These are phyloP conservation scores for Hypoxylon sp. DNA, from an alignment of 2,329 filamentous ascomycete genomes.

Conservation along the genomic window DNA sequence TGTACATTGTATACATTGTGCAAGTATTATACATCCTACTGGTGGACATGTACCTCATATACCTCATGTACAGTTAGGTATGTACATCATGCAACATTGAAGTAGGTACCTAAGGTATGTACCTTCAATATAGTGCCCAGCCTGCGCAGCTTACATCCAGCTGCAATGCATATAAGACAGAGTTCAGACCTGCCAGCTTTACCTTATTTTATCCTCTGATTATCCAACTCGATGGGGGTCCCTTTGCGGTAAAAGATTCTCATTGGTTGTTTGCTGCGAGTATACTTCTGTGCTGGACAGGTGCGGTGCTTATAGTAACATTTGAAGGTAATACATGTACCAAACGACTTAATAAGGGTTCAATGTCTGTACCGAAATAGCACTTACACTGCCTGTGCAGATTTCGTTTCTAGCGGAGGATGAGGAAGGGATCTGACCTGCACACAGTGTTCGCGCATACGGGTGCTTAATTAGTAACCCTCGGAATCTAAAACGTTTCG, in stretches of 20 bases:
- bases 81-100: background rate
- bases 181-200: conserved; percentile 3
- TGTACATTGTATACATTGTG: too few species aligned
- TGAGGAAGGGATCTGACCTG: background rate
- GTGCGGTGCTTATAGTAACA: background rate
- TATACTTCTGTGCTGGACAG: background rate
- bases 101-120: background rate
- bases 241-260: background rate
- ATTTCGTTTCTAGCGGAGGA: background rate
- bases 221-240: background rate
- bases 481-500: conserved; percentile 45
- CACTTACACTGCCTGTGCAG: background rate
- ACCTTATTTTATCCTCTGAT: conserved; percentile 3
- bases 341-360: background rate
- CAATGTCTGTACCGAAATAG: background rate
- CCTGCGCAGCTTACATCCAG: background rate
- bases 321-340: background rate
- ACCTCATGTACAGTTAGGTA: too few species aligned
- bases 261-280: background rate
- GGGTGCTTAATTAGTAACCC: conserved; percentile 31
- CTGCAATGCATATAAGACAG: conserved; percentile 9
- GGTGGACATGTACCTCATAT: too few species aligned
- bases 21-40: too few species aligned
- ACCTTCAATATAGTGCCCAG: background rate
- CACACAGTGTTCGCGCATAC: conserved; percentile 32